Conservation (phyloP, 169 alveolate species). For the Babesia bigemina region DNA sequence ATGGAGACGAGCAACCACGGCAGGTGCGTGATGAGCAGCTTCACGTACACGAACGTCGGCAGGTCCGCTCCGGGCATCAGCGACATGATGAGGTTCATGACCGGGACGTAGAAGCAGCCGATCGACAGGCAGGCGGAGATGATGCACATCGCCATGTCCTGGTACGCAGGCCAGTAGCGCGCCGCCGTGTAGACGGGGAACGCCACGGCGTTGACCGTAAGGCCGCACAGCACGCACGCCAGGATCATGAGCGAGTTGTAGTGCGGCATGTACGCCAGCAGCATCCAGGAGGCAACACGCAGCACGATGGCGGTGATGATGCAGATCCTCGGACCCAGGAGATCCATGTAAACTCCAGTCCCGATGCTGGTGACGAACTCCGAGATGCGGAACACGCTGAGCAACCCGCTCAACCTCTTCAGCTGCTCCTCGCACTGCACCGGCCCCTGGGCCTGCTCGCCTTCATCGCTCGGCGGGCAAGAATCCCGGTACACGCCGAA, state of each 20-base stretch:
- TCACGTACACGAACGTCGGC: slow-evolving; percentile 16
- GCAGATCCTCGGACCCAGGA: slow-evolving; percentile 51
- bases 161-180: slow-evolving; percentile 51
- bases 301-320: slow-evolving; percentile 21
- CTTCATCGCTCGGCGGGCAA: slow-evolving; percentile 6
- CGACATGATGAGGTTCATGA: slow-evolving; percentile 32
- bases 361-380: slow-evolving; percentile 63
- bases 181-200: slow-evolving; percentile 67
- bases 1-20: slow-evolving; percentile 42
- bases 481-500: slow-evolving; percentile 40
- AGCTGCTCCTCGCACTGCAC: slow-evolving; percentile 48
- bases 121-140: slow-evolving; percentile 43
- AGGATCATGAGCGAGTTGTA: slow-evolving; percentile 35
- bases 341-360: slow-evolving; percentile 62
- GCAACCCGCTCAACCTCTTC: slow-evolving; percentile 33
- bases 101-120: slow-evolving; percentile 47
- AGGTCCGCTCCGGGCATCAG: slow-evolving; percentile 13
- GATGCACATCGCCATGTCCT: slow-evolving; percentile 46
- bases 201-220: slow-evolving; percentile 48
- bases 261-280: slow-evolving; percentile 24
- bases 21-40: slow-evolving; percentile 47
- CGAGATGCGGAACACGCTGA: slow-evolving; percentile 56
- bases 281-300: slow-evolving; percentile 51
- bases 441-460: not conserved
- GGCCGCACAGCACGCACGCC: slow-evolving; percentile 48